Percentiles rank a stretch among this genome's conserved stretches.
phyloP scores from a whole-genome alignment of 1,284 basidiomycete species.

The Pseudozyma thailandica region DNA sequence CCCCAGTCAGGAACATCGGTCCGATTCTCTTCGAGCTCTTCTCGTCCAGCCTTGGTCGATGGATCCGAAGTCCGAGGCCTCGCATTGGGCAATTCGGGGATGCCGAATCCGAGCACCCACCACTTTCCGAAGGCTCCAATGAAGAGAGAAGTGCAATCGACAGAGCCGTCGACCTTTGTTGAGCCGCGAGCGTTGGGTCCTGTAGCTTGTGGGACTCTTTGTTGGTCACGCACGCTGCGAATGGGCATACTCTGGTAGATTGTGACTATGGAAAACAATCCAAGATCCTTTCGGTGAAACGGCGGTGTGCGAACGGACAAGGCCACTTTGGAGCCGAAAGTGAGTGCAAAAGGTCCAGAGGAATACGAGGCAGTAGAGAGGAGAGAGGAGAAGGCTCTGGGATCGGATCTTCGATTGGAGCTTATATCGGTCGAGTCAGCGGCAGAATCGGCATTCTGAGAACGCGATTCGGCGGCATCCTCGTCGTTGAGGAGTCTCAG shows the following conservation, averaged over 20 bases:
- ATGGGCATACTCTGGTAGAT: slow-evolving; percentile 68
- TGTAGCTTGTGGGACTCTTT: not conserved
- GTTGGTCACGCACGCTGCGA: slow-evolving; percentile 8
- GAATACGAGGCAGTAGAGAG: slow-evolving; percentile 26
- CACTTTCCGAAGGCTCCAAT: slow-evolving; percentile 86
- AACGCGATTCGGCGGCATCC: slow-evolving; percentile 15
- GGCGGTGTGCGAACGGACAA: slow-evolving; percentile 91
- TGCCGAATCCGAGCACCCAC: slow-evolving; percentile 78
- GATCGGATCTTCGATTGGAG: slow-evolving; percentile 16
- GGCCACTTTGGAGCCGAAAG: slow-evolving; percentile 74
- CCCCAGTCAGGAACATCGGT: slow-evolving; percentile 73
- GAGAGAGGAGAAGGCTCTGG: slow-evolving; percentile 28
- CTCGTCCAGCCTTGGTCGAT: slow-evolving; percentile 54
- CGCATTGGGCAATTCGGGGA: slow-evolving; percentile 40
- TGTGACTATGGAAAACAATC: slow-evolving; percentile 82
- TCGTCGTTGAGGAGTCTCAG: slow-evolving; percentile 76
- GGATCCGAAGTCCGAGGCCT: slow-evolving; percentile 76
- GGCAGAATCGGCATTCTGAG: not conserved
- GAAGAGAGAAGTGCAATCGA: slow-evolving; percentile 77
- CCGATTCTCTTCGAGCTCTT: slow-evolving; percentile 76
- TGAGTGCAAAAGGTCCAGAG: slow-evolving; percentile 74
- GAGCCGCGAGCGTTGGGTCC: slow-evolving; percentile 7
- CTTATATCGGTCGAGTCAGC: not conserved
- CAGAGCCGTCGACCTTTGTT: slow-evolving; percentile 47
- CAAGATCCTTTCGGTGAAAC: slow-evolving; percentile 84